Base-by-base conservation (phyloP, 192 early-diverging fungal genomes). In the Dimargaris xerosporica region DNA sequence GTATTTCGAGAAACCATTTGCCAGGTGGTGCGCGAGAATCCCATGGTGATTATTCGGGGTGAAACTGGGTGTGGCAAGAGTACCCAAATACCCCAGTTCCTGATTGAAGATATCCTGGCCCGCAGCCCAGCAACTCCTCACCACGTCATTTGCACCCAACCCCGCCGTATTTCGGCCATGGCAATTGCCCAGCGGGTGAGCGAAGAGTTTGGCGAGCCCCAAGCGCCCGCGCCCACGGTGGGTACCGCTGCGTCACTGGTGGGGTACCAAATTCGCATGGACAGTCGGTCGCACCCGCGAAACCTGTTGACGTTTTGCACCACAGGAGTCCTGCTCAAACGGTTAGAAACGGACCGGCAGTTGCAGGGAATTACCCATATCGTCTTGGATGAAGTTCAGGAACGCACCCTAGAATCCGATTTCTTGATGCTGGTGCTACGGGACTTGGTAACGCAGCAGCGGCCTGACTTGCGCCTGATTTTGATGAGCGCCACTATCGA, bases 51-150 rank as follows among this genome's bases (percentile, higher is more conserved):
- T 3, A 63, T 78, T 19, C 71, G 73, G 5, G 77, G 77, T 34
- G 66, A 72, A 64, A 79, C 78, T 12, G 78, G 78, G 44, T 79
- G 78, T 58, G 80, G 81, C 63, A 87, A 84, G 69, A 82, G 79
- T 65, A 91, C 89, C 15, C 89, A 91, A 68, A 78, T 89, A 31
- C 89, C 89, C 5, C 88, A 90, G 64, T 89, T 84, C 69, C 44
- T 91, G 15, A 71, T 86, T 0, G 85, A 89, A 65, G 52, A 68
- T 23, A 70, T 81, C 47, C 65, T 90, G 3, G 61, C 47, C 29
- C 41, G 30, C n/a, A 67, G 68, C 0, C 51, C 55, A 3, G 78
- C 70, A 1, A 70, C 76, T 9, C 67, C 54, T n/a, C 72, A 77
- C 56, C 66, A 77, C 51, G 71, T 82, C 55, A 67, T 76, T 28